Evolutionary conservation across 352 stramenopile species (phyloP).

Genomic region (Hyaloperonospora brassicae): DNA sequence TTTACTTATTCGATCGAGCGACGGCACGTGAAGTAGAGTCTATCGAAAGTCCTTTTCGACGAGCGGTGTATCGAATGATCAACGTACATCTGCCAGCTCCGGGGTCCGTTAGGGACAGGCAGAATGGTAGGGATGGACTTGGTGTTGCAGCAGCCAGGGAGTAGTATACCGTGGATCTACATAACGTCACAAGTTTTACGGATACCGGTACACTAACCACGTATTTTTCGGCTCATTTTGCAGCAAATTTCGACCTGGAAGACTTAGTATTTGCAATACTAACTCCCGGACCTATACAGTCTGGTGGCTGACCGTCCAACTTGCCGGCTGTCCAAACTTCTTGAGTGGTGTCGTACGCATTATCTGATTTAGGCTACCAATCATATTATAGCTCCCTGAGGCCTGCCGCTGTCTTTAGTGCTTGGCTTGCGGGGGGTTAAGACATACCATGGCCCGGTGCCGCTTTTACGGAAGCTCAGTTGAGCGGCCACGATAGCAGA

Average conservation of each 20-base stretch:
- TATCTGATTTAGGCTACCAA: background rate
- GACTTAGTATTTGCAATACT: background rate
- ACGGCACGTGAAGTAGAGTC: background rate
- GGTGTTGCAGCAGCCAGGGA: background rate
- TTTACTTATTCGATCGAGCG: conserved; percentile 4
- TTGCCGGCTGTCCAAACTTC: conserved; percentile 1
- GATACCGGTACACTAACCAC: background rate
- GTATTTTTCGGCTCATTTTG: background rate
- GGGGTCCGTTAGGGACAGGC: background rate
- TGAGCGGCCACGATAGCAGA: background rate
- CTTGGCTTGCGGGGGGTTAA: background rate
- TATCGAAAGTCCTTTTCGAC: no score
- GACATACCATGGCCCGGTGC: background rate
- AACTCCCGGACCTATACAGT: conserved; percentile 2
- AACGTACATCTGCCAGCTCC: no score
- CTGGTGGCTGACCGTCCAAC: background rate
- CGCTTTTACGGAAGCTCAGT: background rate
- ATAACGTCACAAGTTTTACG: background rate
- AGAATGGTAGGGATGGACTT: no score
- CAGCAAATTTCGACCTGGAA: background rate
- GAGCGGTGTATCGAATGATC: no score
- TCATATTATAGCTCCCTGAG: background rate
- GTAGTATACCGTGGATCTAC: background rate
- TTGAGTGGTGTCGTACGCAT: background rate
- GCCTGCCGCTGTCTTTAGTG: background rate